Evolutionary conservation across 2,329 filamentous ascomycete species (phyloP).

Genomic region (Neonectria punicea): DNA sequence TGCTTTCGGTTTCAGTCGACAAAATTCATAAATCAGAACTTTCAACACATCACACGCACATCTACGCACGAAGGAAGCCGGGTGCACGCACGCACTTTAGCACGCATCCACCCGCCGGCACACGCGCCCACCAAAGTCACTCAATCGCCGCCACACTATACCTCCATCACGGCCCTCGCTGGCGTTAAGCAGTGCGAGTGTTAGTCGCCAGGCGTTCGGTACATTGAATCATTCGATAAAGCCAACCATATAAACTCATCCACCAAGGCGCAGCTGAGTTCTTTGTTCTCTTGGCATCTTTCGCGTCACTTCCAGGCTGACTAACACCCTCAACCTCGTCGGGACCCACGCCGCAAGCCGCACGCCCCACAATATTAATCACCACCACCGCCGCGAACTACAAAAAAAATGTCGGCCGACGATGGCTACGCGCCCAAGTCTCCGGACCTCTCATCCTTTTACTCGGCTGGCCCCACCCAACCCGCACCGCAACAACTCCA

Average conservation of each 20-base stretch:
- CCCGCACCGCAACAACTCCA: slow-evolving; percentile 48
- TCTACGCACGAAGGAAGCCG: slow-evolving; percentile 3
- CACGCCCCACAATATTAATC: slow-evolving; percentile 37
- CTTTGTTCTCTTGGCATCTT: not conserved
- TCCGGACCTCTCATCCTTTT: slow-evolving; percentile 68
- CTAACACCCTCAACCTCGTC: slow-evolving; percentile 16
- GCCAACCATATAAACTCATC: not conserved
- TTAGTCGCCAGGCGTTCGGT: not conserved
- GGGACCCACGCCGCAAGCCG: slow-evolving; percentile 29
- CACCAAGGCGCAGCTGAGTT: not conserved
- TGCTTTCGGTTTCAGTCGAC: not conserved
- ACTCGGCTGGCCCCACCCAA: slow-evolving; percentile 53
- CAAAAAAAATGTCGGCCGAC: slow-evolving; percentile 58
- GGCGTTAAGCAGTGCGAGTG: not conserved
- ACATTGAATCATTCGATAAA: slow-evolving; percentile 4
- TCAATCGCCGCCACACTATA: not conserved
- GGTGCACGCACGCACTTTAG: not conserved
- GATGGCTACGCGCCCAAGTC: slow-evolving; percentile 67
- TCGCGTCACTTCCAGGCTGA: slow-evolving; percentile 21
- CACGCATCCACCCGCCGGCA: slow-evolving; percentile 1
- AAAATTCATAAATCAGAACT: not conserved
- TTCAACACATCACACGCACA: not conserved
- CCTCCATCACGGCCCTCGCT: not conserved
- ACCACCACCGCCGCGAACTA: slow-evolving; percentile 27
- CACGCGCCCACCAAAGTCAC: not conserved